These are phyloP conservation scores for Cotoneaster glaucophyllus DNA, from an alignment of 306 rosid genomes.

Conservation along the genomic window DNA sequence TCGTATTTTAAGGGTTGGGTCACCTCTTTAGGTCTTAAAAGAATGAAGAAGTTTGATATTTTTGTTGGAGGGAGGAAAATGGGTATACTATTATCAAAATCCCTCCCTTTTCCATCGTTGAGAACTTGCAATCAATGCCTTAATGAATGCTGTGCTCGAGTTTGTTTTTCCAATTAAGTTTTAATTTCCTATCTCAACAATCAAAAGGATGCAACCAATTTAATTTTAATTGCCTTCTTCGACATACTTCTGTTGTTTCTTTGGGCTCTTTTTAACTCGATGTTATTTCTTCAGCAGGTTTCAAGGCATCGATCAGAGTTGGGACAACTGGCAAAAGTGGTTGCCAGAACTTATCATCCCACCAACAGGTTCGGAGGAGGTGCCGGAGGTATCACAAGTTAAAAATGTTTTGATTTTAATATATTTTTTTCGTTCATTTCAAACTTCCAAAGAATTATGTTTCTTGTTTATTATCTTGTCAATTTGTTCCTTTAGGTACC, in stretches of 20 bases:
- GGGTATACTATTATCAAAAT: not conserved
- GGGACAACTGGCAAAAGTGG: slow-evolving; percentile 26
- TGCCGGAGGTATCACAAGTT: slow-evolving; percentile 35
- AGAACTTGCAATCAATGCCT: not conserved
- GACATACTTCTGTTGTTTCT: not conserved
- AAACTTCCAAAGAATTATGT: not conserved
- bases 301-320: slow-evolving; percentile 39
- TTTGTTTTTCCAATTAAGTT: not conserved
- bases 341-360: slow-evolving; percentile 35
- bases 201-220: not conserved
- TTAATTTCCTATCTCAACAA: not conserved
- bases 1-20: not conserved
- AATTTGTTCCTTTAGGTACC: not conserved
- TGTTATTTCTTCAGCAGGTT: slow-evolving; percentile 44
- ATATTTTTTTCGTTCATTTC: not conserved
- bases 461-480: not conserved
- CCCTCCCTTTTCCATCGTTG: not conserved
- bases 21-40: not conserved
- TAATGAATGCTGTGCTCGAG: not conserved
- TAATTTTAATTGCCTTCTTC: not conserved
- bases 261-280: slow-evolving; percentile 2
- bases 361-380: slow-evolving; percentile 32
- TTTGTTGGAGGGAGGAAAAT: not conserved
- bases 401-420: not conserved
- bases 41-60: not conserved